These are phyloP conservation scores for Fusarium algeriense DNA, from an alignment of 2,329 filamentous ascomycete species.

Conservation along the genomic window DNA sequence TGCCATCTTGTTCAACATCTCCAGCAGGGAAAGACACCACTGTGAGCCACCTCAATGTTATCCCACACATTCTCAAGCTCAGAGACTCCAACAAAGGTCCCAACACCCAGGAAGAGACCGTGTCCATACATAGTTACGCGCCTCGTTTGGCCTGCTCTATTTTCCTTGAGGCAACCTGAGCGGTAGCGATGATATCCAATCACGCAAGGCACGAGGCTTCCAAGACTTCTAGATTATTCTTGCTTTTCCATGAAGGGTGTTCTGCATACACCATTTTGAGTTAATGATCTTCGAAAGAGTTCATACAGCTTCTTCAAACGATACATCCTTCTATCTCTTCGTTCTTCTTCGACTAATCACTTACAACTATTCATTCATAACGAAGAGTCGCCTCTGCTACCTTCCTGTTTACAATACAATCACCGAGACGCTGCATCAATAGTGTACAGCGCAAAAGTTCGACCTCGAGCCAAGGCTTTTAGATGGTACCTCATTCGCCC, in stretches of 20 bases:
- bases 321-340: neutral
- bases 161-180: neutral
- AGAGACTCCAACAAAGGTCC: slow-evolving; percentile 23
- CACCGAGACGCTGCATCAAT: neutral
- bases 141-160: neutral
- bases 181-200: neutral
- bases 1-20: slow-evolving; percentile 14
- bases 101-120: neutral
- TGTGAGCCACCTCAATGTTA: neutral
- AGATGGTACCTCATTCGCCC: neutral
- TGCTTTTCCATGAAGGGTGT: neutral
- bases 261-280: slow-evolving; percentile 2
- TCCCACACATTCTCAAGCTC: neutral
- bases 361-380: neutral
- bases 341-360: neutral
- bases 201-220: neutral
- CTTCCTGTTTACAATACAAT: slow-evolving; percentile 14
- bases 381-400: neutral
- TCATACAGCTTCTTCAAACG: neutral
- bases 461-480: neutral
- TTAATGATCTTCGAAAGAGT: neutral
- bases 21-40: neutral
- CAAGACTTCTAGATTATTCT: slow-evolving; percentile 19
- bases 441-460: neutral
- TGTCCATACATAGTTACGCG: neutral